Evolutionary conservation across 148 eudicot species (phyloP).

Genomic region (Vaccinium myrtillus): DNA sequence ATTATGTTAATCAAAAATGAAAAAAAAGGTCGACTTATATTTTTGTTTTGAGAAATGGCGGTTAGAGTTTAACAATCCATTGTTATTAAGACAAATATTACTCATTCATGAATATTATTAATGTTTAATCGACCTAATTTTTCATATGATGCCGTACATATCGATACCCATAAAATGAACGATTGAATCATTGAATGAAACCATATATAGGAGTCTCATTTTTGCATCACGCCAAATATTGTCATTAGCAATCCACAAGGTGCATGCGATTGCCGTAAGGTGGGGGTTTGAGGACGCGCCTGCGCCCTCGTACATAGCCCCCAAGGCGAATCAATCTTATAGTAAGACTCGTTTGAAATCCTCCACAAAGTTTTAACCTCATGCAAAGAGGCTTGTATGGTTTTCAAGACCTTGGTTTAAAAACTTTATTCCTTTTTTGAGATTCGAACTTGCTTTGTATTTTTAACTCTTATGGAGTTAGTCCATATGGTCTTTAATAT

Average conservation of each 20-base stretch:
- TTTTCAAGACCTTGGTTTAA: no score
- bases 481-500: no score
- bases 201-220: no score
- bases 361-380: neutral
- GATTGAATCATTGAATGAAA: no score
- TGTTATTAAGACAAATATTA: neutral
- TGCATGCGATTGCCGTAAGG: neutral
- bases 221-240: neutral
- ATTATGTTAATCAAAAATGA: no score
- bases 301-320: neutral
- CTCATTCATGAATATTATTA: neutral
- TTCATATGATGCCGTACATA: neutral
- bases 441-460: neutral
- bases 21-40: no score
- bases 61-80: neutral
- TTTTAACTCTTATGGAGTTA: no score
- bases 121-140: neutral
- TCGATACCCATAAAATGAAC: no score
- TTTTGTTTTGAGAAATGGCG: neutral
- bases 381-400: neutral
- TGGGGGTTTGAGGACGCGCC: neutral
- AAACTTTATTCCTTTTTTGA: neutral
- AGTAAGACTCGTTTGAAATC: no score
- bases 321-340: neutral
- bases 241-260: neutral